Evolutionary conservation across 257 asterid genomes (phyloP).

Genomic region (Scutellaria minor): DNA sequence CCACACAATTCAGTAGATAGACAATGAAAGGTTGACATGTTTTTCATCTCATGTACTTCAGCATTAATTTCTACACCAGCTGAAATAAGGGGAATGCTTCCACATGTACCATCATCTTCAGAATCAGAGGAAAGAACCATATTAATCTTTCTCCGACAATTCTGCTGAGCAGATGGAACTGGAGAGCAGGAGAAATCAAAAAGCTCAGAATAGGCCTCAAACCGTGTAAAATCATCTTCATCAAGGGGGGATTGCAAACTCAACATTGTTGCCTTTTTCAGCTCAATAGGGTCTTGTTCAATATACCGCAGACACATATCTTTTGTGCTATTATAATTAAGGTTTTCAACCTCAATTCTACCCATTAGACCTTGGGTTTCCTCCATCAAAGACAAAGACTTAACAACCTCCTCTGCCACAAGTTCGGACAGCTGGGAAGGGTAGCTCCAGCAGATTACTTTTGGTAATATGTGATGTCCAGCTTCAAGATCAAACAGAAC

Average conservation of each 20-base stretch:
- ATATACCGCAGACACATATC: conserved; percentile 29
- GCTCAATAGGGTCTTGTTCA: conserved; percentile 48
- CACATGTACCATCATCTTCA: conserved; percentile 62
- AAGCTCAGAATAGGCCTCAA: conserved; percentile 50
- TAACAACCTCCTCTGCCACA: conserved; percentile 77
- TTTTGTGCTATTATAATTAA: conserved; percentile 31
- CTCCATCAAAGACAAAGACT: conserved; percentile 58
- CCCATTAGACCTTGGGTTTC: conserved; percentile 45
- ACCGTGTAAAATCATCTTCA: conserved; percentile 50
- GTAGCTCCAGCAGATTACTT: conserved; percentile 60
- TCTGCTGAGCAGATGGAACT: conserved; percentile 50
- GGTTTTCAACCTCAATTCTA: conserved; percentile 43
- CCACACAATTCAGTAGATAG: conserved; percentile 44
- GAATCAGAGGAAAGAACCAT: conserved; percentile 80
- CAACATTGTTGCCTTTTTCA: conserved; percentile 75
- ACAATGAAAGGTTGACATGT: conserved; percentile 37
- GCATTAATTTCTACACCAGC: conserved; percentile 41
- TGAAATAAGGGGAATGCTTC: conserved; percentile 44
- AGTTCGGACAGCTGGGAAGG: conserved; percentile 78
- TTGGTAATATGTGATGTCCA: conserved; percentile 75
- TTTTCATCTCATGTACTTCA: conserved; percentile 41
- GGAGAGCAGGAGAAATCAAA: conserved; percentile 69
- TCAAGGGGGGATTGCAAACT: conserved; percentile 54
- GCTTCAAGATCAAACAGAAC: conserved; percentile 83
- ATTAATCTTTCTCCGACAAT: conserved; percentile 55